Conservation (phyloP, 2,329 filamentous ascomycete species). For the Ilyonectria sp. region DNA sequence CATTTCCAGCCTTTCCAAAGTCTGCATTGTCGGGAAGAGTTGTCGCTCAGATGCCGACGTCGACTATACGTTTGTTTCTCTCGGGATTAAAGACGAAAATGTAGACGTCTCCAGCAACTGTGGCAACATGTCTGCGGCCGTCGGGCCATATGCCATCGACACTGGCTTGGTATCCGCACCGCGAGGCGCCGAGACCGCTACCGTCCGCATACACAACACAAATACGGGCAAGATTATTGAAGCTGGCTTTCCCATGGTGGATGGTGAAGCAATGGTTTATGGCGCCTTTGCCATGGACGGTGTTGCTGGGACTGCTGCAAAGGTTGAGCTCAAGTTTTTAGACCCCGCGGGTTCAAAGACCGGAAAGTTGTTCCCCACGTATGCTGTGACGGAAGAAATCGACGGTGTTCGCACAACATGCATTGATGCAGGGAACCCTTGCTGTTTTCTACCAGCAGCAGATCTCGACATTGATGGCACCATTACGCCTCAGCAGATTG, state of each 20-base stretch:
- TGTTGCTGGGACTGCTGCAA: slow-evolving; percentile 69
- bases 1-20: slow-evolving; percentile 76
- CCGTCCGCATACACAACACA: slow-evolving; percentile 75
- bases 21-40: slow-evolving; percentile 73
- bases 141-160: slow-evolving; percentile 76
- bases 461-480: slow-evolving; percentile 66
- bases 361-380: slow-evolving; percentile 62
- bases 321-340: slow-evolving; percentile 71
- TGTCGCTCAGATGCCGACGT: slow-evolving; percentile 39
- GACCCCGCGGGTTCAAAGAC: slow-evolving; percentile 74
- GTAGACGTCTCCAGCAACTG: slow-evolving; percentile 78
- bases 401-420: slow-evolving; percentile 65
- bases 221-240: slow-evolving; percentile 76
- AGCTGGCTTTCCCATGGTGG: slow-evolving; percentile 65
- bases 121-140: slow-evolving; percentile 76
- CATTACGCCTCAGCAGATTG: slow-evolving; percentile 67
- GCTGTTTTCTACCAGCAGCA: slow-evolving; percentile 68
- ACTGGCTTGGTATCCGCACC: slow-evolving; percentile 62
- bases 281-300: slow-evolving; percentile 74
- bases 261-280: slow-evolving; percentile 48
- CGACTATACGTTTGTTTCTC: slow-evolving; percentile 73
- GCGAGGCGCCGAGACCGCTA: slow-evolving; percentile 48
- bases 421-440: slow-evolving; percentile 73
- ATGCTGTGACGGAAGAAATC: slow-evolving; percentile 63
- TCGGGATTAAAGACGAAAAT: slow-evolving; percentile 70